Evolutionary conservation across 345 rosid genomes (phyloP).

Genomic region (Eutrema heterophyllum): DNA sequence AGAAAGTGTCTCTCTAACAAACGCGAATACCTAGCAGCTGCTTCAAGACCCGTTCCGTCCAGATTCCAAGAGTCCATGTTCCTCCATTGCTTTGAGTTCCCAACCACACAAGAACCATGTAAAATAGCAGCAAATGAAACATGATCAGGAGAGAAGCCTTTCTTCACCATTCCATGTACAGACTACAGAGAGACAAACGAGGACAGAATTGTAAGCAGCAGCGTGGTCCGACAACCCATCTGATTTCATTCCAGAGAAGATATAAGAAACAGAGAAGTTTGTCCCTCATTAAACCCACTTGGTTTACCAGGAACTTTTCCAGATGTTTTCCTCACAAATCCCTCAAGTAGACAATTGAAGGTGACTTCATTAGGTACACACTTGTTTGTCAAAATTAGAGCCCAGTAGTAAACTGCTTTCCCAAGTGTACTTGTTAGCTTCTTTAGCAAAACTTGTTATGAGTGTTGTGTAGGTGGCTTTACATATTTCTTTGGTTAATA

Average conservation of each 20-base stretch:
- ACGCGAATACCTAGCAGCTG: slow-evolving; percentile 44
- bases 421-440: slow-evolving; percentile 48
- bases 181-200: slow-evolving; percentile 61
- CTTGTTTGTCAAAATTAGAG: slow-evolving; percentile 60
- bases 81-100: slow-evolving; percentile 53
- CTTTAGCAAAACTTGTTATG: slow-evolving; percentile 61
- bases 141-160: slow-evolving; percentile 60
- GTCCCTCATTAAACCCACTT: slow-evolving; percentile 22
- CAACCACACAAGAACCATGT: slow-evolving; percentile 59
- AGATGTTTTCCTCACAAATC: slow-evolving; percentile 44
- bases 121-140: slow-evolving; percentile 56
- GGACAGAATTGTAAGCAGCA: slow-evolving; percentile 61
- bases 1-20: slow-evolving; percentile 40
- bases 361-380: slow-evolving; percentile 72
- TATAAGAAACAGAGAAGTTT: slow-evolving; percentile 43
- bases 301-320: slow-evolving; percentile 3
- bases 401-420: slow-evolving; percentile 64
- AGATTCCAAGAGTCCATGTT: slow-evolving; percentile 35
- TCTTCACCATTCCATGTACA: slow-evolving; percentile 55
- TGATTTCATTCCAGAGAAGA: slow-evolving; percentile 47
- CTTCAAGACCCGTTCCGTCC: slow-evolving; percentile 41
- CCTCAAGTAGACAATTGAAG: slow-evolving; percentile 61
- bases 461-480: slow-evolving; percentile 56
- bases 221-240: slow-evolving; percentile 52
- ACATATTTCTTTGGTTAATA: too few relatives aligned